Evolutionary conservation across 1,284 basidiomycete genomes (phyloP).

Genomic region (Cystobasidium slooffiae): DNA sequence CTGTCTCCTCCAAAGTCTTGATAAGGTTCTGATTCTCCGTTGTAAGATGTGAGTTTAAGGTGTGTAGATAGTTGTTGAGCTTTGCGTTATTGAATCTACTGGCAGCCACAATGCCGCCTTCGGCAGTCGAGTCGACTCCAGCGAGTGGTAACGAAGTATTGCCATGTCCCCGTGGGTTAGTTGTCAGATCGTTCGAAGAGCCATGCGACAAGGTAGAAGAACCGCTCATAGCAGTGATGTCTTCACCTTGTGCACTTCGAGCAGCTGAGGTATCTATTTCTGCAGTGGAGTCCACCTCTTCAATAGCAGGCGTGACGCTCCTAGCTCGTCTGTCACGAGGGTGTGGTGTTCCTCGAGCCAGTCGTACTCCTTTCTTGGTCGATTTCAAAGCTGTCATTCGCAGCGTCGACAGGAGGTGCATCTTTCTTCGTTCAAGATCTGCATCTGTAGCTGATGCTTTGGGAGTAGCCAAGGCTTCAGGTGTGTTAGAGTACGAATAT

Average conservation of each 20-base stretch:
- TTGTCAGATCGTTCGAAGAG: constrained; percentile 80
- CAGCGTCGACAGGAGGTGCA: constrained; percentile 50
- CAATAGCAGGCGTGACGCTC: constrained; percentile 14
- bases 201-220: constrained; percentile 73
- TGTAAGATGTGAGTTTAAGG: constrained; percentile 74
- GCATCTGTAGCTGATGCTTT: constrained; percentile 28
- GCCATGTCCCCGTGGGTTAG: constrained; percentile 67
- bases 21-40: constrained; percentile 78
- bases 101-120: constrained; percentile 63
- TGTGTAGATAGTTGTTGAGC: constrained; percentile 77
- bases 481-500: constrained; percentile 6
- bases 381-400: constrained; percentile 50
- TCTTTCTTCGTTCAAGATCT: constrained; percentile 47
- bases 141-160: constrained; percentile 71
- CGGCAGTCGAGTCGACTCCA: constrained; percentile 67
- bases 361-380: constrained; percentile 20
- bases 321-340: constrained; percentile 31
- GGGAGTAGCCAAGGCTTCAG: constrained; percentile 40
- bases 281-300: not conserved
- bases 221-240: constrained; percentile 31
- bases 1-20: constrained; percentile 60
- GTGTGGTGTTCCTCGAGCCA: constrained; percentile 30
- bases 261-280: not conserved
- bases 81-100: constrained; percentile 77
- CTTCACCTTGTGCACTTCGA: constrained; percentile 2